Percentiles rank a stretch among this genome's conserved stretches.
Conservation (phyloP, 108 stramenopile species). For the Hondaea fermentalgiana region DNA sequence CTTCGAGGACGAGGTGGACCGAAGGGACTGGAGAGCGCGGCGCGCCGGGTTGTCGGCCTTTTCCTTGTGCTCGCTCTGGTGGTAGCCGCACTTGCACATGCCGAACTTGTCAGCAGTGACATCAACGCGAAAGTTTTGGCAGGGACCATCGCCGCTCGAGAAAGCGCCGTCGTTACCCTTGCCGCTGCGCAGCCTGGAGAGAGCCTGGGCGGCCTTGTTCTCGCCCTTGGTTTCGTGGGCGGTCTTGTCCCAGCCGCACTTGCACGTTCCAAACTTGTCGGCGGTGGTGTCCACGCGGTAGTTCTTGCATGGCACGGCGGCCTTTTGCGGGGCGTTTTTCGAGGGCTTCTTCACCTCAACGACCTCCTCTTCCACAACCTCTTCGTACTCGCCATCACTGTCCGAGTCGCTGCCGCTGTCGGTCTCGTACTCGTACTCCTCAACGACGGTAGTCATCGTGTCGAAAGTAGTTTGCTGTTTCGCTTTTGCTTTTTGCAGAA, state of each 20-base stretch:
- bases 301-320: not conserved
- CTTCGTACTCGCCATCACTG: not conserved
- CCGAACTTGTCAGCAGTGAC: not conserved
- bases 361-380: not conserved
- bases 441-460: not conserved
- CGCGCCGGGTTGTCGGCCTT: constrained; percentile 3
- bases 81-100: constrained; percentile 12
- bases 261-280: not conserved
- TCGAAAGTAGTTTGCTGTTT: not conserved
- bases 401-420: not conserved
- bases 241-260: not conserved
- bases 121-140: constrained; percentile 8
- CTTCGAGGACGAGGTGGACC: not conserved
- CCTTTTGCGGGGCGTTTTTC: not conserved
- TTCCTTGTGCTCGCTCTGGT: not conserved
- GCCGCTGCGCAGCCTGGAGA: not conserved
- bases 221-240: not conserved
- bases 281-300: constrained; percentile 2
- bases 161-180: not conserved
- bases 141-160: not conserved
- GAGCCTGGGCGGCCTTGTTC: constrained; percentile 4
- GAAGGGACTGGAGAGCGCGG: not conserved
- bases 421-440: constrained; percentile 14
- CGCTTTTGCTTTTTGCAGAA: no score
- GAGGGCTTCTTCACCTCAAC: not conserved